Percentiles rank a stretch among this genome's conserved stretches.
phyloP scores from a whole-genome alignment of 441 rosid genomes.

The Melastoma candidum region DNA sequence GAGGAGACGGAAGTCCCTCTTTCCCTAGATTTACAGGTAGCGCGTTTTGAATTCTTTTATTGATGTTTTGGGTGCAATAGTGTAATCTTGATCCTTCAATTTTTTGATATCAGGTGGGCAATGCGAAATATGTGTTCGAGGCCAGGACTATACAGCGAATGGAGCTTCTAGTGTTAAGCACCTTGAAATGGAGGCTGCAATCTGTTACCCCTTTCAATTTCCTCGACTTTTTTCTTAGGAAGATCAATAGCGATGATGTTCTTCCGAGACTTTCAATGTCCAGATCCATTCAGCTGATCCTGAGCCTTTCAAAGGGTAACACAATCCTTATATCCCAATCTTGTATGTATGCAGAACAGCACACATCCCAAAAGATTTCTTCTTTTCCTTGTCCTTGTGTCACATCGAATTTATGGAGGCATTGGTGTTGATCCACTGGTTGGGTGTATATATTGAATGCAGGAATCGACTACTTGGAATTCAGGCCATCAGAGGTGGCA shows the following conservation, averaged over 20 bases:
- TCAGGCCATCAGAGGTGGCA: conserved; percentile 68
- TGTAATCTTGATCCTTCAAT: no score
- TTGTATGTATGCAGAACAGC: no score
- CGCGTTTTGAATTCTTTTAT: neutral
- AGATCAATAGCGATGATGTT: conserved; percentile 32
- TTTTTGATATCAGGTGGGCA: conserved; percentile 22
- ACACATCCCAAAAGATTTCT: neutral
- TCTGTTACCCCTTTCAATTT: conserved; percentile 68
- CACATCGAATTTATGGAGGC: conserved; percentile 13
- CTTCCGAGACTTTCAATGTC: conserved; percentile 21
- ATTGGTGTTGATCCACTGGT: conserved; percentile 12
- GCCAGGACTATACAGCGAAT: conserved; percentile 54
- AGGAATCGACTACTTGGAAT: conserved; percentile 63
- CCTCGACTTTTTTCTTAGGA: conserved; percentile 43
- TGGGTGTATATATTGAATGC: conserved; percentile 39
- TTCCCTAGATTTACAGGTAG: conserved; percentile 56
- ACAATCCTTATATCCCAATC: no score
- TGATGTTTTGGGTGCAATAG: no score
- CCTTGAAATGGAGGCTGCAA: conserved; percentile 66
- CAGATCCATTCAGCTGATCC: conserved; percentile 40
- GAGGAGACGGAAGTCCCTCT: conserved; percentile 60
- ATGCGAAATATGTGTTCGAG: conserved; percentile 44
- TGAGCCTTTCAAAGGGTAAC: conserved; percentile 40
- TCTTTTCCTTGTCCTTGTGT: neutral
- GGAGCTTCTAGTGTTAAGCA: conserved; percentile 62